These are phyloP conservation scores for Vachellia collinsii DNA, from an alignment of 306 rosid species.

Conservation along the genomic window DNA sequence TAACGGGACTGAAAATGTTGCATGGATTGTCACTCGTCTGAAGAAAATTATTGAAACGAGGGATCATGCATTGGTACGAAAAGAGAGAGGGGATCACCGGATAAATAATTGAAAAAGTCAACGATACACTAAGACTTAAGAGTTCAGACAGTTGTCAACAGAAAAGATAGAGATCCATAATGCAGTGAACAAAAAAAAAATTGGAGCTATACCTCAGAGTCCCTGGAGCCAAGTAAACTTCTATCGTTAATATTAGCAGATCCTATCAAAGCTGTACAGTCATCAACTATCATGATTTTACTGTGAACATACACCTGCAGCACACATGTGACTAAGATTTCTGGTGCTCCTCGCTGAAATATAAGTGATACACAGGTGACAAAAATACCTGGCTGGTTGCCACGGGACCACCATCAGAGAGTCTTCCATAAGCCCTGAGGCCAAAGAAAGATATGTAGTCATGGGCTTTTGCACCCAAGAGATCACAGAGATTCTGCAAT, in stretches of 20 bases:
- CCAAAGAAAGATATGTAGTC: slow-evolving; percentile 96
- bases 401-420: slow-evolving; percentile 80
- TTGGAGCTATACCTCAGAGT: slow-evolving; percentile 78
- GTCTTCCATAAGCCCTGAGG: slow-evolving; percentile 85
- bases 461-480: slow-evolving; percentile 75
- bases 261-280: slow-evolving; percentile 78
- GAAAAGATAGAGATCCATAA: not conserved
- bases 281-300: slow-evolving; percentile 93
- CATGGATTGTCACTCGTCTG: not conserved
- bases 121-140: not conserved
- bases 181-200: slow-evolving; percentile 18
- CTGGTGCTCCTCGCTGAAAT: slow-evolving; percentile 17
- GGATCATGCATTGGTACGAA: slow-evolving; percentile 16
- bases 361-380: slow-evolving; percentile 18
- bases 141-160: not conserved
- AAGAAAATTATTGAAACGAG: slow-evolving; percentile 2
- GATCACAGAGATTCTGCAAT: slow-evolving; percentile 70
- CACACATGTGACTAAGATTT: slow-evolving; percentile 30
- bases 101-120: slow-evolving; percentile 11
- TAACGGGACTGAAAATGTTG: slow-evolving; percentile 27
- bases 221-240: slow-evolving; percentile 95
- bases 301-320: slow-evolving; percentile 95
- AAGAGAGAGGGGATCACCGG: not conserved
- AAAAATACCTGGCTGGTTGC: slow-evolving; percentile 92
- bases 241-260: slow-evolving; percentile 98